A percentile compares a stretch with the other conserved stretches of the same genome.
phyloP scores from a whole-genome alignment of 2,329 filamentous ascomycete species.

The Exophiala viscosa region DNA sequence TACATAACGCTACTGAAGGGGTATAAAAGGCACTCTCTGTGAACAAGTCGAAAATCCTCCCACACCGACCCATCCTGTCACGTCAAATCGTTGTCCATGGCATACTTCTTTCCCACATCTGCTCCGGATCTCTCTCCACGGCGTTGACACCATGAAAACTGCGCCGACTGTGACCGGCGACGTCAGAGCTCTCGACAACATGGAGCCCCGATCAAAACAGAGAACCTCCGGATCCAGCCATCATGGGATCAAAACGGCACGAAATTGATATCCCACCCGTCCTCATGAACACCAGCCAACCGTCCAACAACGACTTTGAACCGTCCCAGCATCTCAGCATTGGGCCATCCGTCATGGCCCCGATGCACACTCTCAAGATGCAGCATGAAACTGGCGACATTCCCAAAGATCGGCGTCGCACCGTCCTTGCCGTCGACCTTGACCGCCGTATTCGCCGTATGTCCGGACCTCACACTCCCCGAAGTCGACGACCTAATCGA shows the following conservation, averaged over 20 bases:
- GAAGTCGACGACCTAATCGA: background rate
- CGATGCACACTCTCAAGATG: conserved; percentile 41
- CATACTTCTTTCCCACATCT: no score
- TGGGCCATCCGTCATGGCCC: conserved; percentile 31
- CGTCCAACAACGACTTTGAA: conserved; percentile 44
- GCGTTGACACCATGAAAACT: no score
- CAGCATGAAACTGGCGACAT: conserved; percentile 42
- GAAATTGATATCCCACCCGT: conserved; percentile 48
- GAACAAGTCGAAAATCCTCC: no score
- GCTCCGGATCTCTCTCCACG: no score
- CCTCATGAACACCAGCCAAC: conserved; percentile 38
- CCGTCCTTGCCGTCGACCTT: background rate
- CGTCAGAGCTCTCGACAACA: no score
- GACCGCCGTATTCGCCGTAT: conserved; percentile 3
- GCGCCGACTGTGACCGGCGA: no score
- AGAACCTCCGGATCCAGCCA: no score
- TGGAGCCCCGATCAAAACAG: no score
- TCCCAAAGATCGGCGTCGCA: conserved; percentile 36
- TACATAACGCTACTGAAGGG: no score
- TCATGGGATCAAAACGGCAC: conserved; percentile 27
- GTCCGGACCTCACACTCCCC: conserved; percentile 8
- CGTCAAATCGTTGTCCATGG: no score
- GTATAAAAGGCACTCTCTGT: no score
- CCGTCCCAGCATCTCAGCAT: conserved; percentile 38
- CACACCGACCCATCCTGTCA: no score